These are phyloP conservation scores for Penicillium turbatum DNA, from an alignment of 495 filamentous ascomycete species.

Conservation along the genomic window DNA sequence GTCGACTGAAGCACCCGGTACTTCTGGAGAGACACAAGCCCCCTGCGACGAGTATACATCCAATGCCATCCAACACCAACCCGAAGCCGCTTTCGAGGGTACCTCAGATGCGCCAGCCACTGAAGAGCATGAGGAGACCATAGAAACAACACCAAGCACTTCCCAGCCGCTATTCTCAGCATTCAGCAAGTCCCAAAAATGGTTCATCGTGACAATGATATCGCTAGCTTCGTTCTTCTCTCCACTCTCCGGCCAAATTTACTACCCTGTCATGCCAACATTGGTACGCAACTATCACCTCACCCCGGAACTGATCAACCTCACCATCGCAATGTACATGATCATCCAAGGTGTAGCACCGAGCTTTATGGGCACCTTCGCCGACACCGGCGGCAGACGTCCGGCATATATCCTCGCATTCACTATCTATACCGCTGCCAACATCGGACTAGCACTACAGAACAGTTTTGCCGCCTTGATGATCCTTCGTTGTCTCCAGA, in stretches of 20 bases:
- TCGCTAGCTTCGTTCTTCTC: constrained; percentile 44
- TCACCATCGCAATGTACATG: constrained; percentile 64
- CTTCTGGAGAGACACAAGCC: neutral
- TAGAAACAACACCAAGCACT: neutral
- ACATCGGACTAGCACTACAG: constrained; percentile 60
- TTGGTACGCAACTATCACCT: constrained; percentile 53
- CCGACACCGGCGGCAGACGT: constrained; percentile 55
- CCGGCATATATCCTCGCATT: constrained; percentile 58
- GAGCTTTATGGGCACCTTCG: constrained; percentile 56
- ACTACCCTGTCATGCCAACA: constrained; percentile 63
- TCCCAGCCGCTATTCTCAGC: constrained; percentile 34
- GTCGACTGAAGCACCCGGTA: neutral
- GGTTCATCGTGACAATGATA: constrained; percentile 59
- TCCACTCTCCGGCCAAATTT: constrained; percentile 66
- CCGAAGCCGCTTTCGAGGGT: neutral
- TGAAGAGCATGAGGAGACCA: constrained; percentile 2
- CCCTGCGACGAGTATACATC: neutral
- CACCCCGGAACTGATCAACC: constrained; percentile 58
- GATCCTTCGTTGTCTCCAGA: constrained; percentile 60
- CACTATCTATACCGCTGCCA: constrained; percentile 56
- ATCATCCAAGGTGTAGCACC: constrained; percentile 59
- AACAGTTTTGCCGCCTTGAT: constrained; percentile 56
- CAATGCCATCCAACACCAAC: neutral
- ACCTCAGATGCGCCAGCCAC: neutral
- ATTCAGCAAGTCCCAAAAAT: constrained; percentile 54